Evolutionary conservation across 352 stramenopile species (phyloP).

Genomic region (Phytopythium boreale): DNA sequence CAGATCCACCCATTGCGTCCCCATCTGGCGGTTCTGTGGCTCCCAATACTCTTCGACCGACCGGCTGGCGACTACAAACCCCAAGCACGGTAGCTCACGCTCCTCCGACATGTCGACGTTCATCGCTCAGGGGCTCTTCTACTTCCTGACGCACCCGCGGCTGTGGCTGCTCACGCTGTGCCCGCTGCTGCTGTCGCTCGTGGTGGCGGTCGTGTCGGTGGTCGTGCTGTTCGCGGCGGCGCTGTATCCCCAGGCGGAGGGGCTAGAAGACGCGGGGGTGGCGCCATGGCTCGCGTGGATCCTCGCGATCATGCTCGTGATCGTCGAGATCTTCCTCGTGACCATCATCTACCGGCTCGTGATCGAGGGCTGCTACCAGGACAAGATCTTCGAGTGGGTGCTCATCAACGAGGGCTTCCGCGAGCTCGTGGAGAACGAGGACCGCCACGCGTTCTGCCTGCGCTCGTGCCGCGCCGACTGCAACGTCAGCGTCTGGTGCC

Average conservation of each 20-base stretch:
- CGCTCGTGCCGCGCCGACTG: slow-evolving; percentile 40
- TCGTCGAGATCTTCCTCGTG: slow-evolving; percentile 54
- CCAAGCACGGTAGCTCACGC: too few relatives aligned
- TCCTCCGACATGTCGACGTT: slow-evolving; percentile 28
- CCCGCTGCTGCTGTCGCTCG: slow-evolving; percentile 43
- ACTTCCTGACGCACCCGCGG: slow-evolving; percentile 45
- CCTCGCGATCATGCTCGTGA: slow-evolving; percentile 45
- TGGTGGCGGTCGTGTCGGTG: slow-evolving; percentile 35
- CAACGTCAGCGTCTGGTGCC: slow-evolving; percentile 40
- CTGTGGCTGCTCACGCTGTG: slow-evolving; percentile 47
- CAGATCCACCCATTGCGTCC: too few relatives aligned
- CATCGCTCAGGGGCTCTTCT: slow-evolving; percentile 28
- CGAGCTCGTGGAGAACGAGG: slow-evolving; percentile 35
- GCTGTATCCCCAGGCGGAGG: slow-evolving; percentile 41
- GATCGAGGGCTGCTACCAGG: slow-evolving; percentile 42
- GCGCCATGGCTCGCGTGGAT: slow-evolving; percentile 39
- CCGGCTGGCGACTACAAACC: too few relatives aligned
- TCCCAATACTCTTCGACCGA: too few relatives aligned
- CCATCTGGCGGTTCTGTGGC: too few relatives aligned
- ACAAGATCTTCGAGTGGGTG: slow-evolving; percentile 53
- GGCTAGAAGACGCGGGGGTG: slow-evolving; percentile 31
- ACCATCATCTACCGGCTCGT: slow-evolving; percentile 51
- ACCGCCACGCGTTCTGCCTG: slow-evolving; percentile 31
- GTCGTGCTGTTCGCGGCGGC: slow-evolving; percentile 37
- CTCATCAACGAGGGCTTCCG: slow-evolving; percentile 35